Evolutionary conservation across 1,284 basidiomycete species (phyloP).

Genomic region (Sanguinoderma infundibulare): DNA sequence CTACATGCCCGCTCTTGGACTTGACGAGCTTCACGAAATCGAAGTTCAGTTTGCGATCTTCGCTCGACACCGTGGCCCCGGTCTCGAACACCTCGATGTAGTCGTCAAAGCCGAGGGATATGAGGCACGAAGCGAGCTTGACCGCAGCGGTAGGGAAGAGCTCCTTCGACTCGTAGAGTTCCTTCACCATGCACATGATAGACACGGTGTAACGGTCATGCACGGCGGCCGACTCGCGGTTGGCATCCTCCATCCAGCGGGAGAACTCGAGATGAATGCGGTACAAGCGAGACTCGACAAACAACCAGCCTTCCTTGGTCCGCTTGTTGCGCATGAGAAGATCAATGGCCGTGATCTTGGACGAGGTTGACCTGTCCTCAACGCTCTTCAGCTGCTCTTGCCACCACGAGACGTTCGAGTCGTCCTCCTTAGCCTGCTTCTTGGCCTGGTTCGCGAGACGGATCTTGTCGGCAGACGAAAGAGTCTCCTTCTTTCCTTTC

Average conservation of each 20-base stretch:
- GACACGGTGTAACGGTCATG: slow-evolving; percentile 50
- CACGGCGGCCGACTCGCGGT: slow-evolving; percentile 38
- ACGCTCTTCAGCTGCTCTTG: slow-evolving; percentile 44
- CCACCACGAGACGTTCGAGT: slow-evolving; percentile 53
- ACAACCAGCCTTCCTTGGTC: slow-evolving; percentile 45
- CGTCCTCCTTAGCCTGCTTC: slow-evolving; percentile 45
- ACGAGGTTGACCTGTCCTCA: slow-evolving; percentile 31
- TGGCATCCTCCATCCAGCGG: slow-evolving; percentile 53
- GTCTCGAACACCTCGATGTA: slow-evolving; percentile 37
- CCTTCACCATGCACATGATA: slow-evolving; percentile 51
- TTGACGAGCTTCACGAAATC: slow-evolving; percentile 58
- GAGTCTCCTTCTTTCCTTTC: slow-evolving; percentile 37
- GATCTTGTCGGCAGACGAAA: slow-evolving; percentile 46
- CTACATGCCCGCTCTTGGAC: slow-evolving; percentile 43
- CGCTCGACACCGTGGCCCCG: slow-evolving; percentile 22
- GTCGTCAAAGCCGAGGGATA: slow-evolving; percentile 49
- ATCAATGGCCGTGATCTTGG: slow-evolving; percentile 40
- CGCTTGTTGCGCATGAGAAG: slow-evolving; percentile 48
- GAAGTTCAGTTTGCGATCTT: slow-evolving; percentile 52
- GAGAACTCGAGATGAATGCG: slow-evolving; percentile 54
- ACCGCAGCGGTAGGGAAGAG: slow-evolving; percentile 43
- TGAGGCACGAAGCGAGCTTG: slow-evolving; percentile 45
- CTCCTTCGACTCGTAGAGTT: slow-evolving; percentile 42
- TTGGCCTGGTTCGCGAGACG: slow-evolving; percentile 48
- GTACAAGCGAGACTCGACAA: slow-evolving; percentile 55